A percentile compares a stretch with the other conserved stretches of the same genome.
Conservation (phyloP, 1,284 basidiomycete genomes). For the Porodaedalea pini region DNA sequence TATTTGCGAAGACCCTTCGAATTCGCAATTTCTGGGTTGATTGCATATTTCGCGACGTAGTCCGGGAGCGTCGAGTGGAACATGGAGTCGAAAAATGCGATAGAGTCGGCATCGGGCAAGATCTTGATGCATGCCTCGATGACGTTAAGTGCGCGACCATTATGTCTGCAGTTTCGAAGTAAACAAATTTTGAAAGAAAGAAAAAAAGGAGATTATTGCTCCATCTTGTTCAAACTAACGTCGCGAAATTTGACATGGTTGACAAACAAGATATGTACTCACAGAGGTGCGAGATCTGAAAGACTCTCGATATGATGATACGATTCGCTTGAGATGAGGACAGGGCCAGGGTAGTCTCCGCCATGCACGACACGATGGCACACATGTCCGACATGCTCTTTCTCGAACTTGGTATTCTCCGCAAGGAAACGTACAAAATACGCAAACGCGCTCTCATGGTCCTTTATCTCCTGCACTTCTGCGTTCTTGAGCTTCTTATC, state of each 20-base stretch:
- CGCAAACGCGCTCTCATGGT: slow-evolving; percentile 62
- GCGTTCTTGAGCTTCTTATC: slow-evolving; percentile 37
- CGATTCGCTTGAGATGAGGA: slow-evolving; percentile 59
- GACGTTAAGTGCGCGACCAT: slow-evolving; percentile 57
- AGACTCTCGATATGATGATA: slow-evolving; percentile 70
- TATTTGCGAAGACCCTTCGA: slow-evolving; percentile 76
- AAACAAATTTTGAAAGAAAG: background rate
- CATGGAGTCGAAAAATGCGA: slow-evolving; percentile 80
- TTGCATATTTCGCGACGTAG: slow-evolving; percentile 75
- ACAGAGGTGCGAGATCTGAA: slow-evolving; percentile 78
- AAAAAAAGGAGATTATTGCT: background rate
- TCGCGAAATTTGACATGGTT: background rate
- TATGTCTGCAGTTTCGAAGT: slow-evolving; percentile 42
- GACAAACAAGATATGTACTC: slow-evolving; percentile 36
- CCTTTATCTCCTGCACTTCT: slow-evolving; percentile 37
- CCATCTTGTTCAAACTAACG: too few relatives aligned
- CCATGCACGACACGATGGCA: slow-evolving; percentile 84
- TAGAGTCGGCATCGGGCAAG: slow-evolving; percentile 59
- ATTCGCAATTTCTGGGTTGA: slow-evolving; percentile 59
- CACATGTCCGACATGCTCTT: slow-evolving; percentile 46
- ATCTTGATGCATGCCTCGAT: slow-evolving; percentile 58
- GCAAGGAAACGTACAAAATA: slow-evolving; percentile 55
- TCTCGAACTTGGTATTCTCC: slow-evolving; percentile 41
- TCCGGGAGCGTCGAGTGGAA: slow-evolving; percentile 77
- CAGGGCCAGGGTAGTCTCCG: slow-evolving; percentile 66